A percentile compares a stretch with the other conserved stretches of the same genome.
Conservation (phyloP, 2,329 filamentous ascomycete species). For the Emmonsia crescens region DNA sequence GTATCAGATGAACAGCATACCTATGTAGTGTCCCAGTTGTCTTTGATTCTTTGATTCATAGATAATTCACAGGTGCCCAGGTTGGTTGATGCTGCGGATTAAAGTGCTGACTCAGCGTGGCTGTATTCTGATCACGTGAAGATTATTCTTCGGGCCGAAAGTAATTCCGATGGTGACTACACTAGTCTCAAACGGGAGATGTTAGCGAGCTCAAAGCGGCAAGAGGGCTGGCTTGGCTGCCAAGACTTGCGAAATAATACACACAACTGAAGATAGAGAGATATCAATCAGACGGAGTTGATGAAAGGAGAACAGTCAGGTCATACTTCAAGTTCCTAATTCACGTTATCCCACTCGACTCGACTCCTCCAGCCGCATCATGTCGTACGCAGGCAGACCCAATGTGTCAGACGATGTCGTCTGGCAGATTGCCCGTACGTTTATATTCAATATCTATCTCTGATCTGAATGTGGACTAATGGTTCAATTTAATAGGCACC, state of each 20-base stretch:
- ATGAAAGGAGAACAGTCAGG: background rate
- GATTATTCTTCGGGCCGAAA: background rate
- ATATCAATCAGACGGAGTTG: background rate
- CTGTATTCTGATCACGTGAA: background rate
- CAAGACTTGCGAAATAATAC: background rate
- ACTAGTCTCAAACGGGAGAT: constrained; percentile 25
- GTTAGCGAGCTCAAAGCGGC: constrained; percentile 26
- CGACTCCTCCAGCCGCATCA: constrained; percentile 21
- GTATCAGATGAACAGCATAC: background rate
- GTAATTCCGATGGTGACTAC: background rate
- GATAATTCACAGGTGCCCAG: too few relatives aligned
- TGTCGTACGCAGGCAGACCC: constrained; percentile 43
- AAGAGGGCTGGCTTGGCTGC: background rate
- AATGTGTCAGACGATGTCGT: constrained; percentile 84
- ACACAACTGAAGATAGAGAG: background rate
- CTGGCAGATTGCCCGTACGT: constrained; percentile 93
- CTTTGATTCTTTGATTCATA: too few relatives aligned
- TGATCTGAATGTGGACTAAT: background rate
- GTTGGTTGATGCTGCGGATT: too few relatives aligned
- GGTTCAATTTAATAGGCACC: constrained; percentile 48
- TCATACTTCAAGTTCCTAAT: background rate
- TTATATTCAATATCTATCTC: background rate
- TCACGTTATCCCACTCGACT: too few relatives aligned
- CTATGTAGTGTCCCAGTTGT: too few relatives aligned
- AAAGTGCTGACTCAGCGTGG: background rate